Conservation (phyloP, 495 filamentous ascomycete genomes). For the Bryoglossum gracile region DNA sequence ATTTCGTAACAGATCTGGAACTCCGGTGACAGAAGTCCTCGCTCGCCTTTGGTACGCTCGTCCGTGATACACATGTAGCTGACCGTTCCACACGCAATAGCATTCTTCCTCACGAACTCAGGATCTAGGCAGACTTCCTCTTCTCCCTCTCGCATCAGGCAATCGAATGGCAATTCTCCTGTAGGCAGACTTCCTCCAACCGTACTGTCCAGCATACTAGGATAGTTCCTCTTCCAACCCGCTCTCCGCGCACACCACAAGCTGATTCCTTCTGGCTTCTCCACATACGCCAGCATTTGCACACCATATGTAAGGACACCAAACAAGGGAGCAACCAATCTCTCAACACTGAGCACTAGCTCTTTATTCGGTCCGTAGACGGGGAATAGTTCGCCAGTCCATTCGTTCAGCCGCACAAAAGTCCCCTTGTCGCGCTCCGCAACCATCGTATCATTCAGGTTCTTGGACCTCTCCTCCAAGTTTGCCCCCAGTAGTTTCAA, state of each 20-base stretch:
- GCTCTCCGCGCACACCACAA: conserved; percentile 46
- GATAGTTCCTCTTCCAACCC: conserved; percentile 37
- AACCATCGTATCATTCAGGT: background rate
- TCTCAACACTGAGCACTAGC: conserved; percentile 56
- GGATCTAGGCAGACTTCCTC: conserved; percentile 43
- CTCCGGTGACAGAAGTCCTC: conserved; percentile 34
- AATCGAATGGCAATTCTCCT: conserved; percentile 35
- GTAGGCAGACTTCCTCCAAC: conserved; percentile 45
- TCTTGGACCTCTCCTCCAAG: conserved; percentile 1
- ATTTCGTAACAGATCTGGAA: conserved; percentile 44
- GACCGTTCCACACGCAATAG: conserved; percentile 29
- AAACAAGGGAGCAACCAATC: conserved; percentile 39
- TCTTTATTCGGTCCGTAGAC: conserved; percentile 58
- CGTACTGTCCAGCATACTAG: conserved; percentile 44
- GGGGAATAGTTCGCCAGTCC: conserved; percentile 63
- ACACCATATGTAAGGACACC: conserved; percentile 42
- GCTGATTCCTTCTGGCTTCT: conserved; percentile 29
- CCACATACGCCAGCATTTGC: conserved; percentile 39
- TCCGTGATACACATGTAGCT: conserved; percentile 30
- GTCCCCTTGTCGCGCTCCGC: background rate
- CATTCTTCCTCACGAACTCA: conserved; percentile 25
- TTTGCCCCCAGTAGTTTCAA: background rate
- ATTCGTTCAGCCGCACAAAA: background rate
- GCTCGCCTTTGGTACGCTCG: conserved; percentile 52
- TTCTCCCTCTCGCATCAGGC: conserved; percentile 39